These are phyloP conservation scores for Podospora anserina DNA, from an alignment of 495 filamentous ascomycete species.

Conservation along the genomic window DNA sequence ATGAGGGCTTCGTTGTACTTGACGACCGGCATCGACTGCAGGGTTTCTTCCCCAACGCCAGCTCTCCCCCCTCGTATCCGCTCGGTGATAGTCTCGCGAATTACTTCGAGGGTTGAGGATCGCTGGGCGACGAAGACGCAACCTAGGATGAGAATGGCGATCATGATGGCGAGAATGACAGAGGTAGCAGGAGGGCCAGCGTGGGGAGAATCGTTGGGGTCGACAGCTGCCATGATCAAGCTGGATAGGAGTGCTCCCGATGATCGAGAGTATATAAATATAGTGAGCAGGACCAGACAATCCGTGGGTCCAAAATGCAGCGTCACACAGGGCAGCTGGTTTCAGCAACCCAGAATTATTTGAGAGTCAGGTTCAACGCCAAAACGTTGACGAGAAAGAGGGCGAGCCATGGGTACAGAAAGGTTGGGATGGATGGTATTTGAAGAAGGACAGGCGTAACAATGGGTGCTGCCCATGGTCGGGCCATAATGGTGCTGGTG, in stretches of 20 bases:
- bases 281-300: not conserved
- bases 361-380: not conserved
- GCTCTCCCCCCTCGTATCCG: constrained; percentile 1
- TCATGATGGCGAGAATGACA: constrained; percentile 15
- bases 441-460: not conserved
- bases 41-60: constrained; percentile 4
- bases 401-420: not conserved
- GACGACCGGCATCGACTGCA: constrained; percentile 12
- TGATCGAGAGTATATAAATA: not conserved
- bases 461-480: not conserved
- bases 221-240: not conserved
- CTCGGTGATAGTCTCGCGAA: constrained; percentile 7
- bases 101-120: constrained; percentile 6
- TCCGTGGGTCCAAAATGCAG: not conserved
- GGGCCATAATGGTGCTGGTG: too few species aligned
- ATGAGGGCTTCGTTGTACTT: constrained; percentile 8
- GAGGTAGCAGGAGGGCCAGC: constrained; percentile 10
- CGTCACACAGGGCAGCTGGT: not conserved
- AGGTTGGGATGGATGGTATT: not conserved
- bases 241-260: not conserved
- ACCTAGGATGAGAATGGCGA: constrained; percentile 17
- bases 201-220: not conserved
- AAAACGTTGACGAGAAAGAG: not conserved
- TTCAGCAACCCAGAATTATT: not conserved
- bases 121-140: constrained; percentile 16